A percentile compares a stretch with the other conserved stretches of the same genome.
phyloP scores from a whole-genome alignment of 2,329 filamentous ascomycete species.

The Pseudocercospora macadamiae region DNA sequence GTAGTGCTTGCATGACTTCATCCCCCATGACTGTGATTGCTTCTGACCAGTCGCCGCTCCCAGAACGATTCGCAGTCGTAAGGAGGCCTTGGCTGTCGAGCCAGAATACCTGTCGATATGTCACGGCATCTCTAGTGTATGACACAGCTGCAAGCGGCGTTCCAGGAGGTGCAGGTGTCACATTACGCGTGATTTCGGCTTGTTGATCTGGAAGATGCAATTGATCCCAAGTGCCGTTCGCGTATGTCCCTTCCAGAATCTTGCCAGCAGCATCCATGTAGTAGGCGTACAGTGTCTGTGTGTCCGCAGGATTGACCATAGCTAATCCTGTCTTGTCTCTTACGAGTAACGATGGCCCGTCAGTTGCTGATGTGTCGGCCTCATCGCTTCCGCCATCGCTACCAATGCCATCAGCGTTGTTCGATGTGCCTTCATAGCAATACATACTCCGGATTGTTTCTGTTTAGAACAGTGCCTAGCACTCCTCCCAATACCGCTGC shows the following conservation, averaged over 20 bases:
- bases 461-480: not conserved
- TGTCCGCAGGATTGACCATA: constrained; percentile 2
- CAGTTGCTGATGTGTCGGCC: not conserved
- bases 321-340: constrained; percentile 22
- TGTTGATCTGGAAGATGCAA: constrained; percentile 7
- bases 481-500: not conserved
- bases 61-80: not conserved
- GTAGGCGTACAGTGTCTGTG: constrained; percentile 15
- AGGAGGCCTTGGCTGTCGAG: not conserved
- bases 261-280: constrained; percentile 19
- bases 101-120: not conserved
- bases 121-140: not conserved
- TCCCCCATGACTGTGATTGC: constrained; percentile 1
- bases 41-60: constrained; percentile 7
- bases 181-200: constrained; percentile 5
- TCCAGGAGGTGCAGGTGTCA: constrained; percentile 10
- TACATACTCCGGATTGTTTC: not conserved
- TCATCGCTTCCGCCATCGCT: not conserved
- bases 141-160: not conserved
- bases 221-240: constrained; percentile 17
- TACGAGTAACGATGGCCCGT: not conserved
- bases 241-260: constrained; percentile 21
- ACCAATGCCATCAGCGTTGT: not conserved
- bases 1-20: not conserved
- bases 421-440: not conserved